phyloP scores from a whole-genome alignment of 169 alveolate genomes.

The Plasmodium falciparum region DNA sequence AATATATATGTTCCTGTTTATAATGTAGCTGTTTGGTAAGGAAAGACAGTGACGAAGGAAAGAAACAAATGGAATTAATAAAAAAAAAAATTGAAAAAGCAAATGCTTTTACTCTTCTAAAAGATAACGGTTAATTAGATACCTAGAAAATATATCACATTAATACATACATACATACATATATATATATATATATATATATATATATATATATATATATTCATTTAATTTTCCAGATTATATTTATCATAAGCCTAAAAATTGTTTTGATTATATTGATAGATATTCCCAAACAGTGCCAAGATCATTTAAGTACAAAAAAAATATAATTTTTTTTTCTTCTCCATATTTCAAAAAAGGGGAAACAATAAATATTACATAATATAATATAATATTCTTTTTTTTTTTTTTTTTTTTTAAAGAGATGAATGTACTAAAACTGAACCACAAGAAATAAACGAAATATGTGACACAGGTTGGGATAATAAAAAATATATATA shows the following conservation, averaged over 20 bases:
- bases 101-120: slow-evolving; percentile 32
- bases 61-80: slow-evolving; percentile 51
- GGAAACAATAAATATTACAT: neutral
- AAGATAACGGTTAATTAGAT: slow-evolving; percentile 37
- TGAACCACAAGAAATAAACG: slow-evolving; percentile 72
- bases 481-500: neutral
- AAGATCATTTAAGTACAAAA: slow-evolving; percentile 36
- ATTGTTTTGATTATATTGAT: slow-evolving; percentile 65
- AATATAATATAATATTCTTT: neutral
- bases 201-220: neutral
- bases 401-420: neutral
- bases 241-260: slow-evolving; percentile 50
- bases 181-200: no score
- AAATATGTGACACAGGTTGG: slow-evolving; percentile 75
- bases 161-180: neutral
- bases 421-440: slow-evolving; percentile 74
- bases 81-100: slow-evolving; percentile 63
- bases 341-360: neutral
- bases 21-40: slow-evolving; percentile 22
- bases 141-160: neutral
- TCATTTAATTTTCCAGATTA: slow-evolving; percentile 23
- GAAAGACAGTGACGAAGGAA: slow-evolving; percentile 68
- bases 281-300: slow-evolving; percentile 68
- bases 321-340: slow-evolving; percentile 6
- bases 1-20: neutral